Base-by-base conservation (phyloP, 2,329 filamentous ascomycete species). In the Helicocarpus griseus region DNA sequence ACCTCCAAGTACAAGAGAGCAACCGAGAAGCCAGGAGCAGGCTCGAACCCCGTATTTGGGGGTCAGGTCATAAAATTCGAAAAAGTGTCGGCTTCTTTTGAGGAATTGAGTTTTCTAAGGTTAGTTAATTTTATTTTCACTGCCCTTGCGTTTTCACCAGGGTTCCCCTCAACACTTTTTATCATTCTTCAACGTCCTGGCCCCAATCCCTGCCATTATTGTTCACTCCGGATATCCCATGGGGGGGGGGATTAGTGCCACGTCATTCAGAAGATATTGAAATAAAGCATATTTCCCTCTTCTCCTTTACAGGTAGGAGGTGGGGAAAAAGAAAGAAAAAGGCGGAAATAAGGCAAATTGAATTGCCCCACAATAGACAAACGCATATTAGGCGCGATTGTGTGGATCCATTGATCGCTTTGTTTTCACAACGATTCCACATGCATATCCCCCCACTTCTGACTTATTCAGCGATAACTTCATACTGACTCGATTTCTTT, bases 81-180 rank as follows among this genome's bases (percentile, higher is more conserved):
- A 33, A 74, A 75, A 24, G 61, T 68, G 43, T 71, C 73, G 49
- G 76, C 77, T 47, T 76, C 88, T 9, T 76, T 86, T 13, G 81
- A 86, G 61, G 78, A 85, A 58, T 73, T 89, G 57, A 86, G 82
- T 60, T 89, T 89, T 63, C 68, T 89, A 29, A 79, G 82, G 85
- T 89, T 69, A 74, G 83, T 70, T 19, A n/a, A 28, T 38, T 41
- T 13, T 40, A 36, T 39, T 36, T 52, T 9, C 49, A 38, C 38
- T 35, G 28, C 13, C 4, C 19, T 62, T 49, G 21, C 48, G 53
- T 43, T 21, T 39, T 52, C 33, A 4, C 39, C 40, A 5, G 3
- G 28, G n/a, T 9, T 43, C 21, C 24, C 13, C 13, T 21, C 28
- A 7, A 13, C 31, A 48, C 31, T 14, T 9, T 35, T n/a, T n/a